phyloP scores from a whole-genome alignment of 805 yeast genomes.

The Saturnispora diversa region DNA sequence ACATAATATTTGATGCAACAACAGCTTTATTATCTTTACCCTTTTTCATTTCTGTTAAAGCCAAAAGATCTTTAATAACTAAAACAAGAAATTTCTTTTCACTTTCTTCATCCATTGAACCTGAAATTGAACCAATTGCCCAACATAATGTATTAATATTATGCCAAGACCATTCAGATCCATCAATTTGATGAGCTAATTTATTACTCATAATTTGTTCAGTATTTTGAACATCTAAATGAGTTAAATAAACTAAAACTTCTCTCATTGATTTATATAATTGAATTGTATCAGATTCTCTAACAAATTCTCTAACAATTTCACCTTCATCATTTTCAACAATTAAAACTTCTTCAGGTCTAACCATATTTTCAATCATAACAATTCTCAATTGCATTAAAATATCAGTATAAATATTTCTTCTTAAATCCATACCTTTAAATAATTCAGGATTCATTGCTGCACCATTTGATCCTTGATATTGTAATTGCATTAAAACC shows the following conservation, averaged over 20 bases:
- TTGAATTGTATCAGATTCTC: conserved; percentile 94
- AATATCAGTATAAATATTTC: conserved; percentile 71
- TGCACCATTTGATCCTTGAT: conserved; percentile 58
- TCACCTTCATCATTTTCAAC: conserved; percentile 99
- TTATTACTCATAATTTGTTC: conserved; percentile 90
- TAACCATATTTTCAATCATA: conserved; percentile 95
- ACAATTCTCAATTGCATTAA: conserved; percentile 81
- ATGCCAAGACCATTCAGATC: conserved; percentile 98
- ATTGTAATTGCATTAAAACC: conserved; percentile 66
- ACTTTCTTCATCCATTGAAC: conserved; percentile 97
- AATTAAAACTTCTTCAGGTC: conserved; percentile 95
- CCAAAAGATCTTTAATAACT: conserved; percentile 85
- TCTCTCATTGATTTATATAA: conserved; percentile 94
- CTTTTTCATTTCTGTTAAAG: conserved; percentile 89
- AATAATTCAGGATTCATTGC: conserved; percentile 79
- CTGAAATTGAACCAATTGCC: conserved; percentile 99
- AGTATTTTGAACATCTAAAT: conserved; percentile 88
- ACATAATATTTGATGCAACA: conserved; percentile 99
- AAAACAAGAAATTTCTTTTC: conserved; percentile 90
- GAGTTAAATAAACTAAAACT: conserved; percentile 89
- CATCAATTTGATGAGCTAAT: conserved; percentile 87
- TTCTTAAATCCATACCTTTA: conserved; percentile 75
- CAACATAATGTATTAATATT: conserved; percentile 95
- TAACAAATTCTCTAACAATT: conserved; percentile 93
- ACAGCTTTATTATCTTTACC: conserved; percentile 98